Base-by-base conservation (phyloP, 2,329 filamentous ascomycete genomes). In the Coniochaeta prunicola region DNA sequence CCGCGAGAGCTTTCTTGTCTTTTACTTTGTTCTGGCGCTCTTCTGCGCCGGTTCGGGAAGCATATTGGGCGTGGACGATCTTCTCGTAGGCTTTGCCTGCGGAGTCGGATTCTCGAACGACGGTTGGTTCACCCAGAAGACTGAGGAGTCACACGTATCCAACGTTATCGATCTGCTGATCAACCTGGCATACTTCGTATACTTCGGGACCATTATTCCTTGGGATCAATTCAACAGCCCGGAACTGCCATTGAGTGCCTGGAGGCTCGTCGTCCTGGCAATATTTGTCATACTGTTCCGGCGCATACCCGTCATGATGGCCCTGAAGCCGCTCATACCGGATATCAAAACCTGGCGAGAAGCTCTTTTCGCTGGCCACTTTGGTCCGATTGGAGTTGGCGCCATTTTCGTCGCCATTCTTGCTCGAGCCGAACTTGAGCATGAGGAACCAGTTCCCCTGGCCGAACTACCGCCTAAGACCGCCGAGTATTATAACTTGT, bases 61-160 rank as follows among this genome's bases (percentile, higher is more conserved):
- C 73, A 83, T 97, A 60, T 78, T 99, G 50, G 94, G 94, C 56
- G 81, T 97, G 67, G 94, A 99, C 71, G 94, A 99, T 73, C 77
- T 99, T 56, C 83, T 99, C 3, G 91, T 99, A 40, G 94, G 94
- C 40, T 99, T 99, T 68, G 88, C 93, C 15, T 91, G 90, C 58
- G 94, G 94, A 59, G 94, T 99, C n/a, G 94, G 94, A 58, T 99
- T 99, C 78, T 97, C 92, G 66, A 99, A 99, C 73, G 94, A 99
- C 70, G 94, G 94, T 64, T 99, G 94, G 94, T 99, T 99, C 68
- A 90, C 90, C 17, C 90, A 97, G 69, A 97, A 97, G 80, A 99
- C 94, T 0, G 94, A 99, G 71, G 94, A 99, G 73, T 93, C 94
- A 0, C 94, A 97, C 71, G 94, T 99, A 10, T 97, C 93, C 72